Evolutionary conservation across 306 rosid species (phyloP), one percentile per base, ranked within the genome.

Genomic region (Begonia loranthoides): DNA sequence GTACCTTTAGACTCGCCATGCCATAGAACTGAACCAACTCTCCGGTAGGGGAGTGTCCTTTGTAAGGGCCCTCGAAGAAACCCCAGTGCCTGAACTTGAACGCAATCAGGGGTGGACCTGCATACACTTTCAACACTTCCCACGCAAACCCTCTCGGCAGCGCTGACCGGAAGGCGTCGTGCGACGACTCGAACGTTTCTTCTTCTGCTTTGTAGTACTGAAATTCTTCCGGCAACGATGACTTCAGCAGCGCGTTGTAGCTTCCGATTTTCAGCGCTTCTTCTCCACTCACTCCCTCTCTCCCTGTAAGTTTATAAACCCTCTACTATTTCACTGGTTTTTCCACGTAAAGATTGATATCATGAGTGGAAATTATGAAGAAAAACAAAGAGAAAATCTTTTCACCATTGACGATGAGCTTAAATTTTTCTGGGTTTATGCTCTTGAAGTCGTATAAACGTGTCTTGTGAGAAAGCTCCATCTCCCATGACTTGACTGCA

Each of bases 31-130:
- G 59, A 49, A 68, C 72, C 22, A 76, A 38, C 6, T 81, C 74
- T 1, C 84, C 84, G n/a, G 75, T 78, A 9, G 95, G 95, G 17
- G 70, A 41, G 62, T 65, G 84, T 3, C 70, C 75, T 57, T 74
- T 80, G 53, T 34, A 85, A 48, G 92, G 84, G 3, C 95, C 95
- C 61, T 85, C 92, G 63, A 72, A 81, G 81, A 70, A 71, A 14
- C 95, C 95, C 95, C 95, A 85, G 54, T 85, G 95, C 70, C 92
- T 74, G 57, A 78, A 85, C 73, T 79, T 85, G 78, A 12, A 85
- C 5, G 78, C 71, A 45, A 85, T 85, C 43, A 73, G 62, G 15
- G 92, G 95, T 10, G 92, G 95, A 33, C 84, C 84, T 9, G 68
- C 54, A 19, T 65, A 85, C 24, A 85, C 95, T 6, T 68, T 54